Evolutionary conservation across 2,329 filamentous ascomycete genomes (phyloP).

Genomic region (Paraphoma sp.): DNA sequence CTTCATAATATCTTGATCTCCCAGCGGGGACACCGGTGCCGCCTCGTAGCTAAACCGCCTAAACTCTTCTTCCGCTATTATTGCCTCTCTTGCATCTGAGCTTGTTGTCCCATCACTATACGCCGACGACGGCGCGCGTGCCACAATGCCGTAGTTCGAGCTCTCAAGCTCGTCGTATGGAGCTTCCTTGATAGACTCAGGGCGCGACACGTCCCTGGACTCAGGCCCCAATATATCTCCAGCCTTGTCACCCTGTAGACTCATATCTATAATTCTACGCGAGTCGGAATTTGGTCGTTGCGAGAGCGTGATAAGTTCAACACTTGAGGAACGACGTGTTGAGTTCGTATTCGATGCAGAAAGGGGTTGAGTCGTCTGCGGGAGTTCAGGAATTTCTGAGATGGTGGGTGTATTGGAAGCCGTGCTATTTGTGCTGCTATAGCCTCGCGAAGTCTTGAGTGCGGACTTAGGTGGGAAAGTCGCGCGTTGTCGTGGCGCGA

Average conservation of each 20-base stretch:
- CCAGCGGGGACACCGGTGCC: neutral
- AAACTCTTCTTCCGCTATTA: conserved; percentile 24
- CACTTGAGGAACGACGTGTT: conserved; percentile 13
- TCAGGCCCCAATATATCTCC: conserved; percentile 2
- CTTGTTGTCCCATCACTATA: conserved; percentile 13
- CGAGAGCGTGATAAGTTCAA: conserved; percentile 26
- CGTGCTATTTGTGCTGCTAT: neutral
- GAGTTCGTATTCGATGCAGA: neutral
- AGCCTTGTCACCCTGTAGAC: conserved; percentile 9
- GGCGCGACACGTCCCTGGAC: neutral
- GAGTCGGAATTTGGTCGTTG: conserved; percentile 12
- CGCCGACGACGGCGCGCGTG: conserved; percentile 5
- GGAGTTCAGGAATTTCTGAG: conserved; percentile 1
- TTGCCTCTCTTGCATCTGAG: conserved; percentile 15
- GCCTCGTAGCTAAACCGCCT: conserved; percentile 28
- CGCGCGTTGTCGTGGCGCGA: conserved; percentile 6
- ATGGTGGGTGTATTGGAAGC: conserved; percentile 1
- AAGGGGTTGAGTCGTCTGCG: neutral
- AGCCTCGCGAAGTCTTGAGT: neutral
- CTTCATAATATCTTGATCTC: neutral
- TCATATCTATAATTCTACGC: conserved; percentile 16
- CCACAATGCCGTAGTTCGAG: neutral
- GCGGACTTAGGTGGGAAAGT: conserved; percentile 9
- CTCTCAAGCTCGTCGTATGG: neutral
- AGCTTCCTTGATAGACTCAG: neutral